Evolutionary conservation across 805 yeast species (phyloP), one percentile per base, ranked within the genome.

Genomic region (Kurtzmaniella fragi): DNA sequence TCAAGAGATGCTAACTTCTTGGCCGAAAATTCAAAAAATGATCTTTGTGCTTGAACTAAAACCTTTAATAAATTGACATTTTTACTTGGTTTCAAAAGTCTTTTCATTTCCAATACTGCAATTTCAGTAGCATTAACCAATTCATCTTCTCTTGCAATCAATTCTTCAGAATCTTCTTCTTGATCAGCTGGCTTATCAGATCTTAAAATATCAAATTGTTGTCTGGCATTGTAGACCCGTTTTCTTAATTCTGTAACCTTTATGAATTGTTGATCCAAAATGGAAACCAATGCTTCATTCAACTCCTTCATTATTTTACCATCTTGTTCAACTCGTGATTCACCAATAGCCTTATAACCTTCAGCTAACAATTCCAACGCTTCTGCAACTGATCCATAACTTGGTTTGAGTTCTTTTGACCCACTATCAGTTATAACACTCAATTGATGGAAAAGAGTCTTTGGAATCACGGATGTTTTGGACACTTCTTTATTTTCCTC

Each of bases 71-170:
- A 63, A 42, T 75, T 71, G 35, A 84, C 70, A 39, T 79, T 67
- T 57, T 82, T 84, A 9, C 78, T 69, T 17, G 90, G 87, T 44
- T 74, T 77, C 47, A 85, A 77, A 40, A 85, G 67, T 47, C 73
- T 77, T 58, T 82, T 79, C 93, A 85, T 84, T 39, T 80, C 78
- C 49, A 78, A 76, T n/a, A 84, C 93, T 0, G 95, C 93, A 20
- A 73, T 65, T 41, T 84, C 82, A 3, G 89, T 84, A 17, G 88
- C 86, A 48, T 80, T 76, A 28, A 85, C 93, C 47, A 85, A 75
- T 45, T 83, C 91, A 55, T 85, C 95, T 59, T 85, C 95, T 43
- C 70, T 70, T 13, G 64, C 56, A 42, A 78, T 80, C 47, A 77
- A 62, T 39, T 74, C 77, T 46, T 70, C 72, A 43, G 67, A 65